These are phyloP conservation scores for Xylariaceae sp. DNA, from an alignment of 2,329 filamentous ascomycete genomes.

Conservation along the genomic window DNA sequence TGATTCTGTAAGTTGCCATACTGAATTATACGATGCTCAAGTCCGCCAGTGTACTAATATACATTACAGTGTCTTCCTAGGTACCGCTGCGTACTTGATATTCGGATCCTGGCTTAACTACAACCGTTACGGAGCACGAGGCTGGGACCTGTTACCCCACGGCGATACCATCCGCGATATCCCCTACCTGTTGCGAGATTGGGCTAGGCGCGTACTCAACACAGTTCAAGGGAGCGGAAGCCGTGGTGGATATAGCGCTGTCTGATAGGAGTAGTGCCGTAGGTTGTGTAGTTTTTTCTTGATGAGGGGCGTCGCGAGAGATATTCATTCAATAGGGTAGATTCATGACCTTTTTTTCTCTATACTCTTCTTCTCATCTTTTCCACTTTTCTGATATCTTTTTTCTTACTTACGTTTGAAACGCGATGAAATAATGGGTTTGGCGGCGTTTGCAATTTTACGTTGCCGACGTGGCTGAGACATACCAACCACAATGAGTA, in stretches of 20 bases:
- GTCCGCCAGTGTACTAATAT: conserved; percentile 19
- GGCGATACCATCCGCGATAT: conserved; percentile 87
- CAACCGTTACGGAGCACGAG: conserved; percentile 88
- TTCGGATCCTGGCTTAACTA: conserved; percentile 99
- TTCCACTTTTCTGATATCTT: no score
- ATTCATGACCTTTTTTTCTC: no score
- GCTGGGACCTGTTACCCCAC: conserved; percentile 92
- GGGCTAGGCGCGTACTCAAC: conserved; percentile 70
- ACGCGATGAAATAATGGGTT: no score
- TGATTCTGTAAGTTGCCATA: conserved; percentile 68
- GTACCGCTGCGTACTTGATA: conserved; percentile 83
- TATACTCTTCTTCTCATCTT: no score
- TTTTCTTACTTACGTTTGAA: no score
- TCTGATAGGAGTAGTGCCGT: conserved; percentile 42
- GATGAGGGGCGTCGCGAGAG: no score
- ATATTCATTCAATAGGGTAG: no score
- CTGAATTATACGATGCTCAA: neutral
- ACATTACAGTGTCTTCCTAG: conserved; percentile 70
- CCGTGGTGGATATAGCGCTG: conserved; percentile 90
- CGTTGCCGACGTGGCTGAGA: no score
- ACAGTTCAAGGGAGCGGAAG: conserved; percentile 79
- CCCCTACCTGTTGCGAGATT: conserved; percentile 89
- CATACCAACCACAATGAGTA: no score
- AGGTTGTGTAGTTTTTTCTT: no score
- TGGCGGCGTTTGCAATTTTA: no score